Conservation (phyloP, 1,284 basidiomycete genomes). For the Microbotryum saponariae region DNA sequence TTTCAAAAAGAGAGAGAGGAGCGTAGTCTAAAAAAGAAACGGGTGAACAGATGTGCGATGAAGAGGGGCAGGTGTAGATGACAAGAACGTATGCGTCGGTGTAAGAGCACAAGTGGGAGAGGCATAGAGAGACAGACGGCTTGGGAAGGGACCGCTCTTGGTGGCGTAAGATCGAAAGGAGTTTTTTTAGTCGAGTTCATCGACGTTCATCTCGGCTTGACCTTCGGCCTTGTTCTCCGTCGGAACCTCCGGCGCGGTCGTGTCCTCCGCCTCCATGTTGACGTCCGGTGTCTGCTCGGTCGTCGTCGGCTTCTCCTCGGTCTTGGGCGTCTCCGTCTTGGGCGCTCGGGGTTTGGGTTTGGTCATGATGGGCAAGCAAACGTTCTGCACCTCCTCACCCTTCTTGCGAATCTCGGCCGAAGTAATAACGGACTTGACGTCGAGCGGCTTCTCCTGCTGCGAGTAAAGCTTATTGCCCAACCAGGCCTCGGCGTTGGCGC, state of each 20-base stretch:
- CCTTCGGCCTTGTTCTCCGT: constrained; percentile 43
- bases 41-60: no score
- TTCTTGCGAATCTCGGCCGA: constrained; percentile 74
- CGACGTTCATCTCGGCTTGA: constrained; percentile 23
- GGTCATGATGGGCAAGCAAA: constrained; percentile 44
- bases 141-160: no score
- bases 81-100: no score
- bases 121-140: no score
- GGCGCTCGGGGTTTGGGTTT: constrained; percentile 73
- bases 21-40: no score
- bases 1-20: no score
- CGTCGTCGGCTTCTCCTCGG: constrained; percentile 38
- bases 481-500: constrained; percentile 77
- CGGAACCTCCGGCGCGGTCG: constrained; percentile 41
- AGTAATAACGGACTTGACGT: constrained; percentile 72
- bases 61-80: no score
- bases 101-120: no score
- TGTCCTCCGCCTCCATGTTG: constrained; percentile 43
- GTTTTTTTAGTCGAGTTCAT: constrained; percentile 19
- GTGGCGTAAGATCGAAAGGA: no score
- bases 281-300: constrained; percentile 40
- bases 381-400: constrained; percentile 56
- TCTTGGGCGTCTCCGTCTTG: constrained; percentile 46
- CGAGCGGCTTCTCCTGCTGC: constrained; percentile 78
- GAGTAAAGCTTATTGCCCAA: constrained; percentile 77